These are phyloP conservation scores for Tremella fuciformis DNA, from an alignment of 768 basidiomycete species.

Conservation along the genomic window DNA sequence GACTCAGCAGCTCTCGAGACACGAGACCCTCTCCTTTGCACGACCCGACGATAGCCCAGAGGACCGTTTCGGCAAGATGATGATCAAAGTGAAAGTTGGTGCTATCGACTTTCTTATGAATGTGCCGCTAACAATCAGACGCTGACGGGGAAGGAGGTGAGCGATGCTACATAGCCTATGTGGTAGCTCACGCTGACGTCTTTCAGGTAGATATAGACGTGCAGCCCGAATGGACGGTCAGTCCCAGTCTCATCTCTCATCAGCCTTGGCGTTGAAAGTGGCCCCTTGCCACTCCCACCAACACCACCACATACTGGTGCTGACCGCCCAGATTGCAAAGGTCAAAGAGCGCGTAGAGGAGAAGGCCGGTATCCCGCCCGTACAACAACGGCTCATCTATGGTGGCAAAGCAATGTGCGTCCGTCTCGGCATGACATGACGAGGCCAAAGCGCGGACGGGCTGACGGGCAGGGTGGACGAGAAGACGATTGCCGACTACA, in stretches of 20 bases:
- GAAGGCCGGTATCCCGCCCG: constrained; percentile 95
- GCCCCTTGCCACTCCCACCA: not conserved
- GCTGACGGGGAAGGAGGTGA: constrained; percentile 93
- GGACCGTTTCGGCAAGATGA: constrained; percentile 27
- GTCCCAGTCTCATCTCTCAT: constrained; percentile 28
- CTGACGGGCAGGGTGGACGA: constrained; percentile 74
- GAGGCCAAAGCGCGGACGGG: not conserved
- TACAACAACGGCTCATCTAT: constrained; percentile 90
- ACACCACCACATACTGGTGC: not conserved
- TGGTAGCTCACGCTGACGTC: not conserved
- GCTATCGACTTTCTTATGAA: not conserved
- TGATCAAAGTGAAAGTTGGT: constrained; percentile 51
- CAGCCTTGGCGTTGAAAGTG: not conserved
- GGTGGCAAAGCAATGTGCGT: constrained; percentile 84
- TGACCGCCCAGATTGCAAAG: constrained; percentile 66
- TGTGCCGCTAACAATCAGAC: constrained; percentile 59
- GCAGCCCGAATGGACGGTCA: constrained; percentile 79
- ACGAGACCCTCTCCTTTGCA: no score
- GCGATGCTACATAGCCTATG: not conserved
- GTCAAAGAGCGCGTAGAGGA: constrained; percentile 99
- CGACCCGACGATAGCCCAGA: not conserved
- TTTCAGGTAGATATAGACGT: constrained; percentile 88
- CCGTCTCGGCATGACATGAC: not conserved
- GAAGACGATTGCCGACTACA: constrained; percentile 79
- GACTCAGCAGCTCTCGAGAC: no score